A percentile compares a stretch with the other conserved stretches of the same genome.
Conservation (phyloP, 2,329 filamentous ascomycete genomes). For the Pseudocercospora fuligena region DNA sequence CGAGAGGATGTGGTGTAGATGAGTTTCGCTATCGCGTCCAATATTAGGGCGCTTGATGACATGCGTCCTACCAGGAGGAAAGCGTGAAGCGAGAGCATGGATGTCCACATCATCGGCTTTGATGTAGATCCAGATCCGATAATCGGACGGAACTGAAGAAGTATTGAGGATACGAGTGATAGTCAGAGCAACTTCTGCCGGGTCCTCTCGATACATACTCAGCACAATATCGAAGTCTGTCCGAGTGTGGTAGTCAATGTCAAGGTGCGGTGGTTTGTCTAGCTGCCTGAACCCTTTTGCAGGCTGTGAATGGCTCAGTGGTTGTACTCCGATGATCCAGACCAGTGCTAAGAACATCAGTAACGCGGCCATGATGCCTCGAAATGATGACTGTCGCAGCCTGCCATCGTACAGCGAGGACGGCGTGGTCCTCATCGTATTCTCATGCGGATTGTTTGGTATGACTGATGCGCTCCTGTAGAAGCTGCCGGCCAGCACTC, state of each 20-base stretch:
- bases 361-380: neutral
- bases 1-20: conserved; percentile 52
- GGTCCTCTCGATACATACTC: conserved; percentile 19
- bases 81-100: neutral
- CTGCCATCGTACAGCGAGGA: neutral
- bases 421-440: neutral
- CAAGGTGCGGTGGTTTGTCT: neutral
- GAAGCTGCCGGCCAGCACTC: neutral
- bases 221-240: conserved; percentile 21
- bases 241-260: neutral
- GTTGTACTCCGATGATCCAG: neutral
- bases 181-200: conserved; percentile 6
- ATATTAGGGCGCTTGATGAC: conserved; percentile 41
- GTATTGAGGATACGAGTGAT: conserved; percentile 17
- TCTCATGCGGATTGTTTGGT: neutral
- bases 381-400: neutral
- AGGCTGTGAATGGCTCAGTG: neutral
- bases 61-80: neutral
- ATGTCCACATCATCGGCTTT: conserved; percentile 6
- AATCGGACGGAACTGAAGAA: neutral
- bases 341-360: neutral
- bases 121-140: conserved; percentile 9
- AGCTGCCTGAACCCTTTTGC: neutral
- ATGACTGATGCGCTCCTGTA: neutral
- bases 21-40: conserved; percentile 53